Conservation (phyloP, 2,329 filamentous ascomycete genomes). For the Apiospora hydei region DNA sequence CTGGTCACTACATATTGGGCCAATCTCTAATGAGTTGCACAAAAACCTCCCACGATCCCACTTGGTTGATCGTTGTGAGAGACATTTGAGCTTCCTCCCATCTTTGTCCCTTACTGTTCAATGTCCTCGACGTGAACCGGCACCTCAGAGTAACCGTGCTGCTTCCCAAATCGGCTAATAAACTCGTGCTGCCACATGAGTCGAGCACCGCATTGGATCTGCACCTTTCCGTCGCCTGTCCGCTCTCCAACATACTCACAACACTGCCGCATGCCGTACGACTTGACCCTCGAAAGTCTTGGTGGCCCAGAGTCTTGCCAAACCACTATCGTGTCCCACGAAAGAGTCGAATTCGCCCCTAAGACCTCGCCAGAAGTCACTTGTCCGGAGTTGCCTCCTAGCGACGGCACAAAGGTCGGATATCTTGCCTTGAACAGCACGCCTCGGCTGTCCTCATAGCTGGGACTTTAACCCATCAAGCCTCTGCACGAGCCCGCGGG, state of each 20-base stretch:
- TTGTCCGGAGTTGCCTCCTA: neutral
- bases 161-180: slow-evolving; percentile 29
- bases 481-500: neutral
- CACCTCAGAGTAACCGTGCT: slow-evolving; percentile 22
- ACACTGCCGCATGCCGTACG: slow-evolving; percentile 57
- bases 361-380: slow-evolving; percentile 8
- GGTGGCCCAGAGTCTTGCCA: slow-evolving; percentile 50
- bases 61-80: slow-evolving; percentile 33
- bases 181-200: slow-evolving; percentile 40
- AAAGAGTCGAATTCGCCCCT: slow-evolving; percentile 33
- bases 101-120: slow-evolving; percentile 30
- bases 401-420: slow-evolving; percentile 10
- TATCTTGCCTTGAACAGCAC: slow-evolving; percentile 6
- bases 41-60: slow-evolving; percentile 45
- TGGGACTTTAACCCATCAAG: neutral
- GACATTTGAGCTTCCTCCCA: slow-evolving; percentile 38
- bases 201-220: slow-evolving; percentile 47
- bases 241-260: slow-evolving; percentile 44
- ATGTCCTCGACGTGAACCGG: slow-evolving; percentile 16
- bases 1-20: slow-evolving; percentile 42
- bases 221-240: slow-evolving; percentile 54
- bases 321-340: slow-evolving; percentile 61
- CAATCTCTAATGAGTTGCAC: slow-evolving; percentile 48
- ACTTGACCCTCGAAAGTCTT: slow-evolving; percentile 54
- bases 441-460: neutral